phyloP scores from a whole-genome alignment of 176 grass and related monocot species.

The Luzula sylvatica region DNA sequence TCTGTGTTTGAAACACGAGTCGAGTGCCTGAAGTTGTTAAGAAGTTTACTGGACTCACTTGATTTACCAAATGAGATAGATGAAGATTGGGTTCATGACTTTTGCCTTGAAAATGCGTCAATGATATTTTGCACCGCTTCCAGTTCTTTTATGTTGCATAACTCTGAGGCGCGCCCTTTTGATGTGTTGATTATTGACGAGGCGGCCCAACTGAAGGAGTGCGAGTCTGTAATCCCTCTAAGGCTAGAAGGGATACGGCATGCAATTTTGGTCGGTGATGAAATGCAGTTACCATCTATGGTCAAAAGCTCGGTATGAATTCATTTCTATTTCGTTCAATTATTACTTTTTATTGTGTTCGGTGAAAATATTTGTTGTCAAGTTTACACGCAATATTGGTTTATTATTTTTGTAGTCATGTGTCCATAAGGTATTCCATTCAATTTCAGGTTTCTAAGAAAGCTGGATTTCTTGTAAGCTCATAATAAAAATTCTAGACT shows the following conservation, averaged over 20 bases:
- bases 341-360: neutral
- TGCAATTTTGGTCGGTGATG: conserved; percentile 67
- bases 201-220: conserved; percentile 64
- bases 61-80: conserved; percentile 16
- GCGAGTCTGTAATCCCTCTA: conserved; percentile 57
- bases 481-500: no score
- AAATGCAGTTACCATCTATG: conserved; percentile 43
- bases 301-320: conserved; percentile 52
- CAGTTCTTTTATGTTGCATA: conserved; percentile 53
- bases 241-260: conserved; percentile 37
- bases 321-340: neutral
- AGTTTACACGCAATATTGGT: no score
- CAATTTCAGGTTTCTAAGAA: conserved; percentile 41
- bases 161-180: conserved; percentile 28
- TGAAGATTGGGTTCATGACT: conserved; percentile 31
- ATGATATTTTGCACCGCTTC: conserved; percentile 60
- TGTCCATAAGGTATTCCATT: neutral
- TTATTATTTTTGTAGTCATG: no score
- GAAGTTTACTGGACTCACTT: conserved; percentile 25
- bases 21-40: conserved; percentile 32
- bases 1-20: conserved; percentile 25
- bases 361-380: no score
- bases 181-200: conserved; percentile 66
- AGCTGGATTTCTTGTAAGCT: conserved; percentile 57
- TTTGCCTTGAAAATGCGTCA: conserved; percentile 45